Base-by-base conservation (phyloP, 1,139 yeast species). In the Hansenula sp. region DNA sequence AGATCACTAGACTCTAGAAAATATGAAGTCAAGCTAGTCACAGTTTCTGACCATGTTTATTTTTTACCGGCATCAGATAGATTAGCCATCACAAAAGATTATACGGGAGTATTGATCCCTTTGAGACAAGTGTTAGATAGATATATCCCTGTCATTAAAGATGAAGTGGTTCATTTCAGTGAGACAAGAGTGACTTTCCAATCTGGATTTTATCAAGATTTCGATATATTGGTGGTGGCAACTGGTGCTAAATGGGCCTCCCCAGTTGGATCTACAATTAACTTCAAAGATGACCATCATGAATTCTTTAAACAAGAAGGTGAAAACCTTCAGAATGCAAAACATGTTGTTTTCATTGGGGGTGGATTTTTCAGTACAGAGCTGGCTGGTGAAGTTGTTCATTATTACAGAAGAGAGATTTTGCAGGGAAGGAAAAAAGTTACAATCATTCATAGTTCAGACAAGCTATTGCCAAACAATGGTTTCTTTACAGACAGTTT, bases 341-440 rank as follows among this genome's bases (percentile, higher is more conserved):
- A 50, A 31, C 38, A 48, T 28, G 45, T 55, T 16, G 51, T 45
- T 3, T 27, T 55, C 29, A 43, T 54, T 16, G 59, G 59, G 19
- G 58, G 53, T 12, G 59, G 59, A 8, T 45, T 48, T 29, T 41
- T 42, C 21, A 57, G 54, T 16, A 36, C 44, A 35, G 59, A 55
- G 38, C 21, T 55, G 8, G 49, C 46, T 25, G 59, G 59, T 17
- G 59, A 55, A 39, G 37, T 54, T 24, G 16, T 37, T 4, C 36
- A 41, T 21, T 28, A 24, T 27, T 36, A 32, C 19, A 11, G 19
- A 11, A 28, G 30, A 13, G 41, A 41, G 7, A 32, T 41, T 15
- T 15, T 10, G 4, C 13, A 10, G 10, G 40, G 36, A 2, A 7
- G 13, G 7, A 41, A 41, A 16, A 36, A 27, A 7, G 18, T 41